phyloP scores from a whole-genome alignment of 225 moss, liverwort and hornwort species.

The Bryoerythrophyllum caledonicum region DNA sequence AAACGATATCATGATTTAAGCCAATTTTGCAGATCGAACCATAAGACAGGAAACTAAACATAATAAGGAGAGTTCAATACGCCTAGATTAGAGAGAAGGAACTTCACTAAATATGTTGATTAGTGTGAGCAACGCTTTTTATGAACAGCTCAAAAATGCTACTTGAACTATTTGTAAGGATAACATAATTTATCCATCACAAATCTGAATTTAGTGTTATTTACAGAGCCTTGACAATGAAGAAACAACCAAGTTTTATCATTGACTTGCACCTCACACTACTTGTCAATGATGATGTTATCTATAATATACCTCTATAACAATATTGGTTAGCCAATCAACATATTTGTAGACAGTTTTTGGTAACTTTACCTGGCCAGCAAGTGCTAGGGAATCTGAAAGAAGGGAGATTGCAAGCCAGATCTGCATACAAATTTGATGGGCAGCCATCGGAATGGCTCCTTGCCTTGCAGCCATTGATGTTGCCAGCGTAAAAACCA shows the following conservation, averaged over 20 bases:
- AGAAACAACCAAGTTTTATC: too few relatives aligned
- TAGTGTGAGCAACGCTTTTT: too few relatives aligned
- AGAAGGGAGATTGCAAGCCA: constrained; percentile 55
- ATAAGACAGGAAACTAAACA: neutral
- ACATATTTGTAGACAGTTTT: neutral
- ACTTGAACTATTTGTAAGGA: too few relatives aligned
- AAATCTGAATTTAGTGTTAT: too few relatives aligned
- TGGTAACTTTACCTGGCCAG: constrained; percentile 40
- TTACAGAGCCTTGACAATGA: too few relatives aligned
- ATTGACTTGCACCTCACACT: too few relatives aligned
- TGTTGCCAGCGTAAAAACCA: constrained; percentile 46
- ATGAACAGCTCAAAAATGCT: too few relatives aligned
- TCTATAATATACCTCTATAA: too few relatives aligned
- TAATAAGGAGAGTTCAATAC: neutral
- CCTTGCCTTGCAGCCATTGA: constrained; percentile 57
- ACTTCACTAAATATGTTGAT: neutral
- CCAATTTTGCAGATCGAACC: neutral
- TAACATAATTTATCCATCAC: too few relatives aligned
- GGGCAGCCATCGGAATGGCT: constrained; percentile 51
- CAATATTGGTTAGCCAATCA: too few relatives aligned
- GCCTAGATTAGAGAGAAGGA: neutral
- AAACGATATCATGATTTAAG: neutral
- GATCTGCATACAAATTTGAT: constrained; percentile 54
- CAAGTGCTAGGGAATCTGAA: constrained; percentile 51
- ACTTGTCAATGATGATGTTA: too few relatives aligned